Base-by-base conservation (phyloP, 345 rosid species). In the Theobroma cacao region DNA sequence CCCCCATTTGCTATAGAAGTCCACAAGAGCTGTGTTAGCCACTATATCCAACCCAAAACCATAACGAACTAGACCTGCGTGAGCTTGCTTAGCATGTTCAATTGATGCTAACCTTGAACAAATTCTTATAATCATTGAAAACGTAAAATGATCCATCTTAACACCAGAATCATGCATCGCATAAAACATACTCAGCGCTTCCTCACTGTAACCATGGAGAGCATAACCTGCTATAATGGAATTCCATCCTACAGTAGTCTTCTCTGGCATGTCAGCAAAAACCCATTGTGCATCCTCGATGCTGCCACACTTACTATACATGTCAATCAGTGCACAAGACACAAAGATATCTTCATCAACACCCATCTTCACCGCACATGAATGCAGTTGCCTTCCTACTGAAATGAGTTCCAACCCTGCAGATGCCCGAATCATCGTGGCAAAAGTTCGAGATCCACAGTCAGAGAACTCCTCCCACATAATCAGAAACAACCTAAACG, bases 1-100 rank as follows among this genome's bases (percentile, higher is more conserved):
- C 77, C 98, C 98, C 97, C 98, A 93, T 90, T 95, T 95, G 91
- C 98, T 88, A 74, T 95, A 95, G 58, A 91, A 95, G 82, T 95
- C 98, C 28, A 93, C 92, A 13, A 95, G 95, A 15, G 94, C 90
- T 0, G 98, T 88, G 78, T 85, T 91, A 8, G 93, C 94, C 0
- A 95, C 92, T 4, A 90, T 81, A 77, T 95, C 98, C 5, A 85
- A 83, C 74, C 92, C 91, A 80, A 88, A 95, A 47, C 94, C 94
- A 28, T 78, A 86, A 15, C 98, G 93, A 74, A 93, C 74, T 40
- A 93, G 78, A 75, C 85, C 82, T 43, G 94, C 93, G n/a, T 93
- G 98, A 58, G 93, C 98, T 88, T 93, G 94, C 85, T 85, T 93
- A 67, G 94, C 93, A 75, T 85, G 89, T 2, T 90, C 91, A 79